Evolutionary conservation across 768 basidiomycete genomes (phyloP), one percentile per base, ranked within the genome.

Genomic region (Tricholoma saponaceum): DNA sequence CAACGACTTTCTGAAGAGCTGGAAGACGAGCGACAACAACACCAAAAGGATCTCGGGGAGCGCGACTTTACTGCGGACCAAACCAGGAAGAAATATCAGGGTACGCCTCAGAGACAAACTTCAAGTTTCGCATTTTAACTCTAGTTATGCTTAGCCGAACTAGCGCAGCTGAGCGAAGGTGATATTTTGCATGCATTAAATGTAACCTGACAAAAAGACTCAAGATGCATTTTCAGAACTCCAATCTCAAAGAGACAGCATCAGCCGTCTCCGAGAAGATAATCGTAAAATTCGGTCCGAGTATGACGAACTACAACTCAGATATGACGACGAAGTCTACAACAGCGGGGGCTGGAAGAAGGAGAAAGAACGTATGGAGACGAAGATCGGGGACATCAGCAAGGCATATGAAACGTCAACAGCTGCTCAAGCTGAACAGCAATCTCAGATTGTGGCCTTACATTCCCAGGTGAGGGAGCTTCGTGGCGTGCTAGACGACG

Each of bases 381-480:
- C 83, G 53, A 92, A 90, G 79, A 90, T 94, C 54, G 69, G 68
- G 4, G 89, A 93, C 68, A 66, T 92, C 57, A 85, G 82, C 22
- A 85, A 84, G 55, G 90, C 87, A 1, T 92, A 86, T 67, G 89
- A 92, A 62, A 77, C 85, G 1, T 86, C 90, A 1, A 81, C 79
- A 1, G 80, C 79, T 39, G 86, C 83, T 0, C 90, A 92, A 64
- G 75, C 84, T 0, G 92, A 93, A 62, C 92, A 93, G 62, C 91
- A 92, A 66, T 76, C 86, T 0, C 92, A 92, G 60, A 92, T 94
- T 47, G 87, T 90, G 26, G 81, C 87, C 2, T 78, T 93, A 14
- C 89, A 93, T 64, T 90, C 89, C 1, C 91, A 94, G 79, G 90
- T 92, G 54, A 85, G 89, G 41, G 90, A 94, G 64, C 77, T 95